Evolutionary conservation across 306 rosid species (phyloP).

Genomic region (Datisca glomerata): DNA sequence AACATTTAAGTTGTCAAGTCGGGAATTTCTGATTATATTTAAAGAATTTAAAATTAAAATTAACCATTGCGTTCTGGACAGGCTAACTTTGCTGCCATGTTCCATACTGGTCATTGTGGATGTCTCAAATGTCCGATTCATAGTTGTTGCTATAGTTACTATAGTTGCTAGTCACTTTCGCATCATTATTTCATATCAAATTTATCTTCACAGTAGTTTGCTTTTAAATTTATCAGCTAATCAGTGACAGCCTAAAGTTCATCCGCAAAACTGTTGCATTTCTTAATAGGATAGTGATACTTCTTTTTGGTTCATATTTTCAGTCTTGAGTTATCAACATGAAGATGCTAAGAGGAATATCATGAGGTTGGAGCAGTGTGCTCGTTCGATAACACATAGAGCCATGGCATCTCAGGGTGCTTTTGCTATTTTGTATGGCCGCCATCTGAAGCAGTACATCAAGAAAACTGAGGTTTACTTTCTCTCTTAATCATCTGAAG

Average conservation of each 20-base stretch:
- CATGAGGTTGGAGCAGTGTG: conserved; percentile 74
- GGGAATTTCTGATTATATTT: no score
- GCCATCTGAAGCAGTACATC: conserved; percentile 44
- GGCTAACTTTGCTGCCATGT: neutral
- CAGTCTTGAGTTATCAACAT: conserved; percentile 41
- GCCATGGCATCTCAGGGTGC: conserved; percentile 56
- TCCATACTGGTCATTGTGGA: neutral
- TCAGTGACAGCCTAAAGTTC: no score
- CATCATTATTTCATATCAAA: no score
- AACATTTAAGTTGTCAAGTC: no score
- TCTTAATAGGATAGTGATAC: no score
- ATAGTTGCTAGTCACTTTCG: no score
- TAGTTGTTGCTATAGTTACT: neutral
- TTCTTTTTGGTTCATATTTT: conserved; percentile 2
- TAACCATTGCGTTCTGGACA: neutral
- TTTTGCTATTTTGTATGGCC: conserved; percentile 60
- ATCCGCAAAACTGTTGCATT: no score
- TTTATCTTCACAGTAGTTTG: no score
- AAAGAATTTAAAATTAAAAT: no score
- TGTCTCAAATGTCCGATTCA: neutral
- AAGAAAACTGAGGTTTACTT: conserved; percentile 47
- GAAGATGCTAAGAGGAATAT: conserved; percentile 47
- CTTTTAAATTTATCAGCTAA: no score
- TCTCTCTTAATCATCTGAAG: neutral
- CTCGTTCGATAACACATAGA: conserved; percentile 40